Conservation (phyloP, 805 yeast genomes). For the Ogataea methanolica region DNA sequence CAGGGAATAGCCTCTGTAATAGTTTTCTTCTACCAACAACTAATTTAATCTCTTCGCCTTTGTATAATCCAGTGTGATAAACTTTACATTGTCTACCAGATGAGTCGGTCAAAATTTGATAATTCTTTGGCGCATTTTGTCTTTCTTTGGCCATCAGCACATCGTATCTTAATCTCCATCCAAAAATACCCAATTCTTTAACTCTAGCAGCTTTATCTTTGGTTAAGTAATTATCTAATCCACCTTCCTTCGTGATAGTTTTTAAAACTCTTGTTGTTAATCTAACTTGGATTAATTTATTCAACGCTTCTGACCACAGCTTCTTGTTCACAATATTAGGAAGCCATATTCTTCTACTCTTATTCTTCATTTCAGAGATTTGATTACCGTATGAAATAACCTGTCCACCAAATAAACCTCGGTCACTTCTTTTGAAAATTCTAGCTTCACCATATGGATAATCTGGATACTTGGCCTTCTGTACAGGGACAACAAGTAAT, state of each 20-base stretch:
- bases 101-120: slow-evolving; percentile 25
- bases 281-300: slow-evolving; percentile 49
- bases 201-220: slow-evolving; percentile 87
- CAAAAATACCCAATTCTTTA: slow-evolving; percentile 87
- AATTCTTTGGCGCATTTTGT: slow-evolving; percentile 35
- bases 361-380: slow-evolving; percentile 71
- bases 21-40: slow-evolving; percentile 64
- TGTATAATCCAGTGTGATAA: slow-evolving; percentile 41
- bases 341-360: slow-evolving; percentile 66
- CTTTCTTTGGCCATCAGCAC: slow-evolving; percentile 47
- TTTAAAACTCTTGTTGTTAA: slow-evolving; percentile 78
- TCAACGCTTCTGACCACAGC: slow-evolving; percentile 80
- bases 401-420: slow-evolving; percentile 89
- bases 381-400: slow-evolving; percentile 72
- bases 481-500: slow-evolving; percentile 37
- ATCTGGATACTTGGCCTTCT: slow-evolving; percentile 47
- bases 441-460: slow-evolving; percentile 78
- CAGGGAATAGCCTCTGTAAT: slow-evolving; percentile 48
- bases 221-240: slow-evolving; percentile 80
- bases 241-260: slow-evolving; percentile 91
- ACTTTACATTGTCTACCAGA: slow-evolving; percentile 36
- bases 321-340: slow-evolving; percentile 77
- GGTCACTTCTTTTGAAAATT: slow-evolving; percentile 76
- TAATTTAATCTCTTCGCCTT: slow-evolving; percentile 43
- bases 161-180: slow-evolving; percentile 84